Evolutionary conservation across 2,329 filamentous ascomycete genomes (phyloP), one percentile per base, ranked within the genome.

Genomic region (Calonectria pseudoreteaudii): DNA sequence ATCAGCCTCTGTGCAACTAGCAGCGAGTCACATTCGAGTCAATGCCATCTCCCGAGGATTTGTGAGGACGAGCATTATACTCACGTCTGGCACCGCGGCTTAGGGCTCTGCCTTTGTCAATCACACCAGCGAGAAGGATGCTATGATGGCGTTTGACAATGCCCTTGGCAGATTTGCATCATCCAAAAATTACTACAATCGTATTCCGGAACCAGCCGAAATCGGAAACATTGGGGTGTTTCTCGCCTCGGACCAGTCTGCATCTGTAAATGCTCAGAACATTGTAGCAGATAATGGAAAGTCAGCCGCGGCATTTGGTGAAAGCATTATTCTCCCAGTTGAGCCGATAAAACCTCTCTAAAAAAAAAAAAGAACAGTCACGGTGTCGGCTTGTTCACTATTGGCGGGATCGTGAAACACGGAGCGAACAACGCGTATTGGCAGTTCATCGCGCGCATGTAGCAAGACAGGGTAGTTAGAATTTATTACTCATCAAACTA

Each of bases 251-350:
- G 67, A 75, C 18, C 30, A 74, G 1, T 28, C 68, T 3, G 70
- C 73, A 3, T 70, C 74, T 0, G 49, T 78, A 4, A 76, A 77
- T 50, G 74, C 50, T 1, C 72, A 77, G 34, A 75, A 71, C 16
- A 77, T 77, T 56, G 58, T 77, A 13, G 77, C 74, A 4, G 74
- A 77, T 31, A 67, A 56, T 38, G 77, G 77, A 9, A 76, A 72
- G 44, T 70, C 70, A 4, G 70, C 31, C 2, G 72, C 77, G 8
- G 75, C 70, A 0, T 67, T 58, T 31, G 58, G 70, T 3, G 70
- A 75, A 18, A 65, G 28, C 10, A 52, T 69, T 16, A 71, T 71
- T 16, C 66, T 26, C 18, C 66, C 71, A 6, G 26, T 76, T 13
- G 14, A 65, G 3, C 50, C 64, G 0, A 65, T 74, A 70, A 65